phyloP scores from a whole-genome alignment of 2,329 filamentous ascomycete genomes.

The Metarhizium sp. region DNA sequence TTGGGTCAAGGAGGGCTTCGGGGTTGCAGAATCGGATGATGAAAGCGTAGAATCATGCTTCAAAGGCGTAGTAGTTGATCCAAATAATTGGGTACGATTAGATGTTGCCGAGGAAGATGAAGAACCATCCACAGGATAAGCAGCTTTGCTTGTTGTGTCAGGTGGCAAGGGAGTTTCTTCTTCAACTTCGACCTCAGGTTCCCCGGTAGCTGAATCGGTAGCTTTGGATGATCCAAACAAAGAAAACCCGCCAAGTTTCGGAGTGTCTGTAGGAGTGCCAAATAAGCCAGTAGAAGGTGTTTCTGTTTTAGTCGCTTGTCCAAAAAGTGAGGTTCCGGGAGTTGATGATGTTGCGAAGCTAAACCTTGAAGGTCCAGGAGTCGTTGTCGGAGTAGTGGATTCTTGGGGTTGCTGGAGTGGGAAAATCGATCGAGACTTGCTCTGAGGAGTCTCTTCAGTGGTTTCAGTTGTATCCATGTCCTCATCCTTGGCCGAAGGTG shows the following conservation, averaged over 20 bases:
- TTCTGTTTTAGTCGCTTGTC: slow-evolving; percentile 20
- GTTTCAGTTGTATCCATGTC: slow-evolving; percentile 38
- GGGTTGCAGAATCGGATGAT: slow-evolving; percentile 24
- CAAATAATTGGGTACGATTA: slow-evolving; percentile 21
- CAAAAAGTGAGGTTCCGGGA: slow-evolving; percentile 24
- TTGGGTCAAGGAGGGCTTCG: slow-evolving; percentile 10
- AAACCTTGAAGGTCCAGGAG: slow-evolving; percentile 40
- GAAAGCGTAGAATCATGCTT: slow-evolving; percentile 31
- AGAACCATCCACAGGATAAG: slow-evolving; percentile 39
- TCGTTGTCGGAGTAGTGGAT: slow-evolving; percentile 41
- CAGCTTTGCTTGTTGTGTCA: slow-evolving; percentile 44
- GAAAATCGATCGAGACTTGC: slow-evolving; percentile 25
- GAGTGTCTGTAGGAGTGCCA: slow-evolving; percentile 17
- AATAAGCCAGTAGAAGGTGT: slow-evolving; percentile 18
- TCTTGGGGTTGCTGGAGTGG: slow-evolving; percentile 17
- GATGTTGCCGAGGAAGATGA: slow-evolving; percentile 42
- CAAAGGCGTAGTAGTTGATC: slow-evolving; percentile 15
- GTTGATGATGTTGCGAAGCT: slow-evolving; percentile 26
- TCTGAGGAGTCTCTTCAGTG: slow-evolving; percentile 25
- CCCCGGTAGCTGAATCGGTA: slow-evolving; percentile 3
- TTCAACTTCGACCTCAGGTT: slow-evolving; percentile 26
- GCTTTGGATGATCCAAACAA: slow-evolving; percentile 15
- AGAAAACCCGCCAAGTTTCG: slow-evolving; percentile 14
- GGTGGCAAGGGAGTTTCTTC: slow-evolving; percentile 41
- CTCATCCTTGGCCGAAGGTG: slow-evolving; percentile 35